Base-by-base conservation (phyloP, 1,284 basidiomycete genomes). In the Sutorius eximius region DNA sequence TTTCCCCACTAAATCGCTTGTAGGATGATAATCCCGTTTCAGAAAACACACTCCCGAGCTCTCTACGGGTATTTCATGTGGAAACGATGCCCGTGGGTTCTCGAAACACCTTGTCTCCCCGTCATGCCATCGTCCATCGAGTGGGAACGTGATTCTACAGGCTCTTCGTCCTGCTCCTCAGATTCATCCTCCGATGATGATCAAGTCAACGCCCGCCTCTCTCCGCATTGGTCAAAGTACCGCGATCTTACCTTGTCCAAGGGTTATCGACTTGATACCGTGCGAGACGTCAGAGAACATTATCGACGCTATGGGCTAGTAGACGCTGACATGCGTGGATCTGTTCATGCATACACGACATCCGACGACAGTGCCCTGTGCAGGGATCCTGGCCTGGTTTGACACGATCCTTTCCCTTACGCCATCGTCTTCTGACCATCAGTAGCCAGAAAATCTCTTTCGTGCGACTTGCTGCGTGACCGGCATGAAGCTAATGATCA, bases 361-460 rank as follows among this genome's bases (percentile, higher is more conserved):
- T 62, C 68, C 38, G 80, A 82, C 60, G 82, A 87, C 48, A 75
- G 80, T 57, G 81, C 79, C 12, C 72, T 90, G 8, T 89, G 85
- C 69, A 83, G 77, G 53, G 86, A 89, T 63, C 77, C 82, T 36
- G 86, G 87, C 41, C 70, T 89, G 67, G 87, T 89, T 59, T 67
- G 82, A 29, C 49, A 52, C 22, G 38, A 41, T 61, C 22, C 38
- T 43, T 30, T 36, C 8, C 52, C 38, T 20, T 30, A 36, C 45
- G 10, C 45, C 42, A 37, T 38, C 36, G 3, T 52, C 51, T 43
- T 46, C 55, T 62, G 27, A 60, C 48, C 15, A 34, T 52, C 33
- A 34, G 40, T 59, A 89, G 87, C 85, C 80, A 46, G 86, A 86
- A 56, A 83, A 85, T 61, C 73, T 90, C 33, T 89, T 89, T 70